phyloP scores from a whole-genome alignment of 441 rosid genomes.

The Pelargonium australe region DNA sequence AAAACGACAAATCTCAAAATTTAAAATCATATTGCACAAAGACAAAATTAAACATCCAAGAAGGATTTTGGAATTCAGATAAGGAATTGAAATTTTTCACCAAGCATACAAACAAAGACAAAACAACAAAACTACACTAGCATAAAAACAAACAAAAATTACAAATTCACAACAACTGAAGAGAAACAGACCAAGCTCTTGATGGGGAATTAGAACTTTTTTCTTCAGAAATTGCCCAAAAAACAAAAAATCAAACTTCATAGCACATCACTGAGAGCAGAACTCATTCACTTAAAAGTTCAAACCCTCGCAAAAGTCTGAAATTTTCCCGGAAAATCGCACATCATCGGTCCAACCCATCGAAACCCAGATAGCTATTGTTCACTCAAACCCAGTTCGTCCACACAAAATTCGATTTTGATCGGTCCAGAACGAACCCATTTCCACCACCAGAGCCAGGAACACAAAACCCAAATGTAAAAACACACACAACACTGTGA shows the following conservation, averaged over 20 bases:
- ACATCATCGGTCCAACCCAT: no score
- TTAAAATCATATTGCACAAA: constrained; percentile 16
- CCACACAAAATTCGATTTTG: no score
- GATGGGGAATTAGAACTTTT: neutral
- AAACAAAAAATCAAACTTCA: neutral
- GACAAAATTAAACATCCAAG: constrained; percentile 14
- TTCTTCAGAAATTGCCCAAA: no score
- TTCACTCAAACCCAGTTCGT: neutral
- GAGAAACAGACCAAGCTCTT: neutral
- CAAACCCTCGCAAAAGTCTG: no score
- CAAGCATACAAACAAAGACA: constrained; percentile 17
- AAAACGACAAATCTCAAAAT: constrained; percentile 16
- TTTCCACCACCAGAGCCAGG: neutral
- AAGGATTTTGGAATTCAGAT: constrained; percentile 15
- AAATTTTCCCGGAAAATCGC: no score
- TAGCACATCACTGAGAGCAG: neutral
- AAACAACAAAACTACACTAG: neutral
- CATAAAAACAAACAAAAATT: constrained; percentile 4
- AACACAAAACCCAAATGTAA: neutral
- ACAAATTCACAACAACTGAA: neutral
- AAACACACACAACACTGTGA: neutral
- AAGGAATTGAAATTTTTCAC: constrained; percentile 6
- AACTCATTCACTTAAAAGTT: neutral
- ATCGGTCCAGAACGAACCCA: no score
- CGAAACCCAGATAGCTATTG: neutral